Evolutionary conservation across 768 basidiomycete species (phyloP), one percentile per base, ranked within the genome.

Genomic region (Chlorophyllum brunneum): DNA sequence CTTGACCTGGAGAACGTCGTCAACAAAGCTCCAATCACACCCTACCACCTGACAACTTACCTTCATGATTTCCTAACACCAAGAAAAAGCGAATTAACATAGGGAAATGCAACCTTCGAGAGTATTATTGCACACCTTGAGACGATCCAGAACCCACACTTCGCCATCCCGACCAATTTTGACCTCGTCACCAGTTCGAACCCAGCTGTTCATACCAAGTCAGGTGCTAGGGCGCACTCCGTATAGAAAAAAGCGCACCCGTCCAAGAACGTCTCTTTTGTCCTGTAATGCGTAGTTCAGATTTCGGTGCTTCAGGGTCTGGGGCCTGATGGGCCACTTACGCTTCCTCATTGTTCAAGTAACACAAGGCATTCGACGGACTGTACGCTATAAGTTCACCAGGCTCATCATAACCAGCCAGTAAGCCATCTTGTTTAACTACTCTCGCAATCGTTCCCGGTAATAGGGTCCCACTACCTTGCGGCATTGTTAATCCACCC

Each of bases 141-240:
- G 62, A 27, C 85, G 73, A 61, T 87, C 85, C 10, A 83, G 63
- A 37, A 87, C 74, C 59, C 79, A 80, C 3, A 87, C 54, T 50
- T 86, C 81, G 5, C 73, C 71, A 51, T 82, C 74, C 58, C 72
- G 62, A 46, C 75, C 71, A 44, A 87, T 75, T 47, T 68, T 65
- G 3, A 77, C 85, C 61, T 85, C 80, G 57, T 87, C 85, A 1
- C 85, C 87, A 0, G 86, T 88, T 46, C 71, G 73, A 2, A 88
- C 70, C 85, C 84, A 88, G 31, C 85, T 84, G 33, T 5, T 15
- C n/a, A 52, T 23, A 7, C 11, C 15, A 23, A 56, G n/a, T 51
- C 38, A 24, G 29, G 3, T 53, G 36, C 24, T n/a, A 18, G 30
- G 24, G 27, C 9, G 33, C 26, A 10, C 22, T 2, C 27, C 13